Evolutionary conservation across 306 rosid species (phyloP).

Genomic region (Acacia crassicarpa): DNA sequence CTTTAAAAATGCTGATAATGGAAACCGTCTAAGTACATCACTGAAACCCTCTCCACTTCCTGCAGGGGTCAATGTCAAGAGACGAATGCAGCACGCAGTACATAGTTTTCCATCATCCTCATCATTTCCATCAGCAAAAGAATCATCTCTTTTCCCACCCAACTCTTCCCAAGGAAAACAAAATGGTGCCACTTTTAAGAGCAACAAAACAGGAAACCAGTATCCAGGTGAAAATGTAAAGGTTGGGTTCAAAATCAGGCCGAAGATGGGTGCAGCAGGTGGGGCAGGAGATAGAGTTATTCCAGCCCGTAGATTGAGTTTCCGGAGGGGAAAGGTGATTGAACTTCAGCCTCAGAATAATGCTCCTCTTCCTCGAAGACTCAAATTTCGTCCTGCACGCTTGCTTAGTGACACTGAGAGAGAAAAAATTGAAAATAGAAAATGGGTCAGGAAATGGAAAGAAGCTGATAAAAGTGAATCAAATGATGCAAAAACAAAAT

Average conservation of each 20-base stretch:
- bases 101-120: constrained; percentile 11
- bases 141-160: constrained; percentile 26
- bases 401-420: constrained; percentile 30
- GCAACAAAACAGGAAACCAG: constrained; percentile 14
- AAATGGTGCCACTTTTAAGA: constrained; percentile 34
- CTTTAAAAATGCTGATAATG: constrained; percentile 33
- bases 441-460: constrained; percentile 24
- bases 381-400: constrained; percentile 64
- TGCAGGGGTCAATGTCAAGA: constrained; percentile 35
- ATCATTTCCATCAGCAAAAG: constrained; percentile 30
- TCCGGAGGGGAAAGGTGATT: constrained; percentile 66
- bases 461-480: constrained; percentile 39
- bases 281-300: constrained; percentile 37
- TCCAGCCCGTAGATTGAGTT: constrained; percentile 49
- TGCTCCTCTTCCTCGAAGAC: constrained; percentile 57
- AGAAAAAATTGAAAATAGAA: constrained; percentile 25
- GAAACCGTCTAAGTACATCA: constrained; percentile 24
- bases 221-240: constrained; percentile 34
- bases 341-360: constrained; percentile 60
- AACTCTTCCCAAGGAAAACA: constrained; percentile 34
- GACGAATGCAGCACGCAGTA: constrained; percentile 9
- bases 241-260: constrained; percentile 43
- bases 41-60: constrained; percentile 8
- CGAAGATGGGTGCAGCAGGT: constrained; percentile 34
- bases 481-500: constrained; percentile 33